Conservation (phyloP, 2,329 filamentous ascomycete genomes). For the Tothia fuscella region DNA sequence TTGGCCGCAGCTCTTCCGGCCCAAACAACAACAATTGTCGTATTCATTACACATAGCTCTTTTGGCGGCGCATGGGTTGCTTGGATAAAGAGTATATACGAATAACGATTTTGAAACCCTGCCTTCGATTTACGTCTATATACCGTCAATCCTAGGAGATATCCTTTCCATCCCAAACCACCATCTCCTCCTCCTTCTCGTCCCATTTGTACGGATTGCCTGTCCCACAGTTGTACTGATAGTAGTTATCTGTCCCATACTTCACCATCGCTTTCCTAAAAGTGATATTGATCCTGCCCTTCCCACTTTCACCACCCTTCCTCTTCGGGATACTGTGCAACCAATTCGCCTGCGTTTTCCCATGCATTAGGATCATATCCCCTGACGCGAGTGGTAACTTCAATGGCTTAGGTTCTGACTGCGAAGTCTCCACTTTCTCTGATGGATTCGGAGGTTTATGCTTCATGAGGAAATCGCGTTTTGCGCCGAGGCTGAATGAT, state of each 20-base stretch:
- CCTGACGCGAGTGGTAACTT: slow-evolving; percentile 50
- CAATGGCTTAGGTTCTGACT: slow-evolving; percentile 28
- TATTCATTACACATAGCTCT: no score
- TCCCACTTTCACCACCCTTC: slow-evolving; percentile 47
- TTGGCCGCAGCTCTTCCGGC: no score
- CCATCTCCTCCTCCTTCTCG: slow-evolving; percentile 39
- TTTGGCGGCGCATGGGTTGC: no score
- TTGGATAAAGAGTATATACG: no score
- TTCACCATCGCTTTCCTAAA: slow-evolving; percentile 60
- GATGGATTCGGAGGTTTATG: slow-evolving; percentile 49
- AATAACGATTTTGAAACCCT: no score
- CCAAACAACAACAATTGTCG: no score
- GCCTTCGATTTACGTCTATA: no score
- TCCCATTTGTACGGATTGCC: slow-evolving; percentile 62
- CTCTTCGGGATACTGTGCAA: slow-evolving; percentile 68
- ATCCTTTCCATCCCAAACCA: slow-evolving; percentile 19
- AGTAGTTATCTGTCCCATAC: slow-evolving; percentile 70
- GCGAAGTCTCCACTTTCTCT: slow-evolving; percentile 19
- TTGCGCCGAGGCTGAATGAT: slow-evolving; percentile 60
- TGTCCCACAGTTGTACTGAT: slow-evolving; percentile 67
- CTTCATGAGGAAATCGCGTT: slow-evolving; percentile 66
- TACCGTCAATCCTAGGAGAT: no score
- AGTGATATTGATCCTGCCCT: slow-evolving; percentile 62
- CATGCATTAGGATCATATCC: slow-evolving; percentile 71
- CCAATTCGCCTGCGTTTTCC: slow-evolving; percentile 64